Conservation (phyloP, 2,329 filamentous ascomycete genomes). For the Claviceps sp. region DNA sequence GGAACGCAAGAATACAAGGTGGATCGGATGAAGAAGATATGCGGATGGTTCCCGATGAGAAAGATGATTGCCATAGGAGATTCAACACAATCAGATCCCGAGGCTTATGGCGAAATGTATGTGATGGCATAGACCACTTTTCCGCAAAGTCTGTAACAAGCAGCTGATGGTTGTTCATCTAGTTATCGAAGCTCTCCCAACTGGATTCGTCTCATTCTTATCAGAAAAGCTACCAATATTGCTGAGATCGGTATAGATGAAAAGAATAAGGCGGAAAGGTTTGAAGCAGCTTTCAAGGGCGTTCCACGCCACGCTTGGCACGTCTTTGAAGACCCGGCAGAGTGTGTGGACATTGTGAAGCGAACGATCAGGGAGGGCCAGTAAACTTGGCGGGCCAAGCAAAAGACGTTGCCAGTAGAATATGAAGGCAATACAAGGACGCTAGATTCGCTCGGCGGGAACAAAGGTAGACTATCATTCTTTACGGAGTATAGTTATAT, state of each 20-base stretch:
- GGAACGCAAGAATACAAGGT: slow-evolving; percentile 81
- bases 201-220: slow-evolving; percentile 76
- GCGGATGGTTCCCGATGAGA: slow-evolving; percentile 62
- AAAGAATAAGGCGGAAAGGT: slow-evolving; percentile 61
- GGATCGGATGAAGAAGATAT: slow-evolving; percentile 63
- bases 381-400: neutral
- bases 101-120: slow-evolving; percentile 74
- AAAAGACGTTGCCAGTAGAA: neutral
- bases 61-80: slow-evolving; percentile 81
- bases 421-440: no score
- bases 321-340: slow-evolving; percentile 65
- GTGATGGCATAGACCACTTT: slow-evolving; percentile 11
- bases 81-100: slow-evolving; percentile 82
- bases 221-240: slow-evolving; percentile 69
- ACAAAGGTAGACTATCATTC: no score
- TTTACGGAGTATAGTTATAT: no score
- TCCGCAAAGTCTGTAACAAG: neutral
- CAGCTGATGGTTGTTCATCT: slow-evolving; percentile 2
- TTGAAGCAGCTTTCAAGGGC: slow-evolving; percentile 68
- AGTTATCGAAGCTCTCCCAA: slow-evolving; percentile 51
- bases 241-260: slow-evolving; percentile 54
- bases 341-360: slow-evolving; percentile 33
- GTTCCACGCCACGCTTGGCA: slow-evolving; percentile 62
- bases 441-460: no score
- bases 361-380: slow-evolving; percentile 7